phyloP scores from a whole-genome alignment of 73 alveolate species.

The Uronychia setigera region DNA sequence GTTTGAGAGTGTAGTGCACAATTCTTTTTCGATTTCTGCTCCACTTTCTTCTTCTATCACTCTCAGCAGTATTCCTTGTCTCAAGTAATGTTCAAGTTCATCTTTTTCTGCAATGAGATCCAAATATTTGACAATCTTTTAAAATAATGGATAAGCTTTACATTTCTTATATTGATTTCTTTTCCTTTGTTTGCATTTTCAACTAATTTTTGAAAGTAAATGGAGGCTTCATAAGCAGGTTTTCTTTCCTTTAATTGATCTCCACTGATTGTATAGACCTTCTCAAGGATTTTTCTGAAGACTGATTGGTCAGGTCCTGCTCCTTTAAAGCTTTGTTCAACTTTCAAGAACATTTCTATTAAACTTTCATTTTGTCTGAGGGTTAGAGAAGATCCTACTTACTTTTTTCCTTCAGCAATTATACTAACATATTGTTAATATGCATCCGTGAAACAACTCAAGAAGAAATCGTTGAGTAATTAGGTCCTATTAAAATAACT shows the following conservation, averaged over 20 bases:
- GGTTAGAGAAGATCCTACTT: not conserved
- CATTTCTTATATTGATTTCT: not conserved
- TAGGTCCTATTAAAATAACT: not conserved
- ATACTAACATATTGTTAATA: too few species aligned
- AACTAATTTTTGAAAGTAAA: not conserved
- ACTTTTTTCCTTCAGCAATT: not conserved
- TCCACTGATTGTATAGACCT: not conserved
- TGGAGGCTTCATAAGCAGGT: not conserved
- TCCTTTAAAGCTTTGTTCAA: not conserved
- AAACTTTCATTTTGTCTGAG: not conserved
- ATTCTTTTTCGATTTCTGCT: not conserved
- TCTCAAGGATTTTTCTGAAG: not conserved
- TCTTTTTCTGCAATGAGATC: not conserved
- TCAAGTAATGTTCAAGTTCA: not conserved
- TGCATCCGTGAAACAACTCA: not conserved
- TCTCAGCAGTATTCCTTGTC: not conserved
- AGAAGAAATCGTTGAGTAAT: not conserved
- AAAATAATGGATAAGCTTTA: not conserved
- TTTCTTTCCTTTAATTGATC: not conserved
- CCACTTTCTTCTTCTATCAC: not conserved
- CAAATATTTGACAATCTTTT: not conserved
- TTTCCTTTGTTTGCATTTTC: not conserved
- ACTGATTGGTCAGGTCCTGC: not conserved
- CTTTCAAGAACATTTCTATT: not conserved
- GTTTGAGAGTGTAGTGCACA: not conserved